These are phyloP conservation scores for Anthoceros angustus DNA, from an alignment of 225 moss, liverwort and hornwort genomes.

Conservation along the genomic window DNA sequence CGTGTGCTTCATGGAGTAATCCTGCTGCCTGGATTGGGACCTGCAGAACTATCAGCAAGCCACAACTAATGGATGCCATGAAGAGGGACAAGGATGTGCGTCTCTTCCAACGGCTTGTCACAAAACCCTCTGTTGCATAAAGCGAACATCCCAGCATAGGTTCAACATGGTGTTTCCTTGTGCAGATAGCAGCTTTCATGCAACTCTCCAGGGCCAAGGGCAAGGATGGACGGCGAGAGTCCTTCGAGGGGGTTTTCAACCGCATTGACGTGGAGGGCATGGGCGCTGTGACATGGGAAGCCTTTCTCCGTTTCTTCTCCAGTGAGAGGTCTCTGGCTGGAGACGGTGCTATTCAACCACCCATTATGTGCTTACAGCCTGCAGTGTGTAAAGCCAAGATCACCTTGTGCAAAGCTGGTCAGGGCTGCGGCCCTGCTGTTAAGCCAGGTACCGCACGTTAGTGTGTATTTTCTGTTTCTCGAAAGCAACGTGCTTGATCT, in stretches of 20 bases:
- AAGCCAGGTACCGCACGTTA: background rate
- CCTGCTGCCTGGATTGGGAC: too few species aligned
- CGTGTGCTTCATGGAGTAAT: too few species aligned
- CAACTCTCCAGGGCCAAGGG: slow-evolving; percentile 79
- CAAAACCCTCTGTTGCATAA: background rate
- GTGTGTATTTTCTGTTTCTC: background rate
- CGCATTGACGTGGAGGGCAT: slow-evolving; percentile 63
- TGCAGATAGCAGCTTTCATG: slow-evolving; percentile 87
- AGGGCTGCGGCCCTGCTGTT: background rate
- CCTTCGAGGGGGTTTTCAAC: slow-evolving; percentile 85
- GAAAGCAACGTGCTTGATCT: background rate
- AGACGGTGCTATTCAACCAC: slow-evolving; percentile 48
- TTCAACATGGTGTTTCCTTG: background rate
- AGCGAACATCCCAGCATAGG: background rate
- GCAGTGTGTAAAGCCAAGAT: background rate
- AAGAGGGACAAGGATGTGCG: slow-evolving; percentile 89
- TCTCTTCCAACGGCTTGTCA: background rate
- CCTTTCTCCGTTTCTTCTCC: slow-evolving; percentile 73
- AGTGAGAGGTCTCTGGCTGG: slow-evolving; percentile 59
- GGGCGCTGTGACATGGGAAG: slow-evolving; percentile 82
- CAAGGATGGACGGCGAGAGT: slow-evolving; percentile 72
- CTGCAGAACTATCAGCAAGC: slow-evolving; percentile 70
- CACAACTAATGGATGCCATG: slow-evolving; percentile 81
- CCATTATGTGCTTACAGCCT: slow-evolving; percentile 60
- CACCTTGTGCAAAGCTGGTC: background rate